Conservation (phyloP, 768 basidiomycete species). For the Leucocoprinus sp. region DNA sequence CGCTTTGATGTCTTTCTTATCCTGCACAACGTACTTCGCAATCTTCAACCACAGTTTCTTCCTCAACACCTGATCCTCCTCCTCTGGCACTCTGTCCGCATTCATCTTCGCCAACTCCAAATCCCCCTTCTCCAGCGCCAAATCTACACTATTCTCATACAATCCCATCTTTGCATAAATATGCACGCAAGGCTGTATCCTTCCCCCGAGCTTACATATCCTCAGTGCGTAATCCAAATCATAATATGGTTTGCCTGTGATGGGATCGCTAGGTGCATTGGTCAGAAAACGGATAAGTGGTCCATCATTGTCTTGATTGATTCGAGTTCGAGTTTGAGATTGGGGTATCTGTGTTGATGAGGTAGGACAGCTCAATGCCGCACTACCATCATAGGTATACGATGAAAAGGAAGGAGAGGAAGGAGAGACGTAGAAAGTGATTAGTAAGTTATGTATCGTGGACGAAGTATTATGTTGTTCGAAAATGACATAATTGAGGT, state of each 20-base stretch:
- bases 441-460: slow-evolving; percentile 88
- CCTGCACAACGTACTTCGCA: slow-evolving; percentile 96
- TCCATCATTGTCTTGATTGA: slow-evolving; percentile 51
- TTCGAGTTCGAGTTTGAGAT: slow-evolving; percentile 9
- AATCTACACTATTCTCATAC: slow-evolving; percentile 93
- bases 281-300: slow-evolving; percentile 77
- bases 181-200: slow-evolving; percentile 86
- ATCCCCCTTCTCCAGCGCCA: slow-evolving; percentile 91
- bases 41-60: slow-evolving; percentile 99
- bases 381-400: background rate
- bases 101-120: slow-evolving; percentile 91
- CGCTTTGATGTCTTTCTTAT: slow-evolving; percentile 98
- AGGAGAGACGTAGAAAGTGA: slow-evolving; percentile 69
- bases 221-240: slow-evolving; percentile 96
- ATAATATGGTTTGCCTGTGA: slow-evolving; percentile 85
- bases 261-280: slow-evolving; percentile 71
- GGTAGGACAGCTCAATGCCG: slow-evolving; percentile 59
- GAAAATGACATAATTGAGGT: slow-evolving; percentile 79
- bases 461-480: slow-evolving; percentile 72
- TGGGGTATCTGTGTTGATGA: slow-evolving; percentile 17
- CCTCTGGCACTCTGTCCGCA: slow-evolving; percentile 73
- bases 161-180: slow-evolving; percentile 98
- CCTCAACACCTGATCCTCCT: slow-evolving; percentile 75
- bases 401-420: slow-evolving; percentile 61
- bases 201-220: slow-evolving; percentile 74